Evolutionary conservation across 345 rosid species (phyloP), one percentile per base, ranked within the genome.

Genomic region (Hirschfeldia incana): DNA sequence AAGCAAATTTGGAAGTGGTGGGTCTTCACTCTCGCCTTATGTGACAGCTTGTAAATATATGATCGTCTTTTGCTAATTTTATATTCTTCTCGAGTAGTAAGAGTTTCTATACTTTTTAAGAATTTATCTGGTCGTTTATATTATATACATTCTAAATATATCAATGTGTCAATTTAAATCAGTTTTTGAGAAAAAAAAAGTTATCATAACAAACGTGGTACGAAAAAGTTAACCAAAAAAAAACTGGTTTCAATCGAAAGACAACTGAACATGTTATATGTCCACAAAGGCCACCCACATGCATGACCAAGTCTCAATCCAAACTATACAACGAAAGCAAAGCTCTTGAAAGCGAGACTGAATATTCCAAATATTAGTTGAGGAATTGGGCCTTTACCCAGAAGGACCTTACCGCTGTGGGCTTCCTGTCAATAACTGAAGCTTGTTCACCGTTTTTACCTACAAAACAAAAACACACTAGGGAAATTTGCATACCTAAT

Each of bases 1-100:
- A 78, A 78, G 77, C 81, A 78, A 72, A 32, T 16, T 67, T 66
- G 37, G 27, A 49, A 78, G 81, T 78, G 77, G 81, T 78, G 81
- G 81, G 81, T 78, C 73, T 73, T 72, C 73, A 72, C 77, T 78
- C 77, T 66, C 42, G 73, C 73, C 73, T 72, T 4, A 3, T 67
- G 30, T 72, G 73, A 78, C 82, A 78, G 61, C 72, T 65, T 65
- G 15, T 1, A 33, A 6, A 30, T 42, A 11, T 29, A 9, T 51
- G n/a, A 51, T 68, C 11, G 28, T 62, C 1, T 76, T 76, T 60
- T 76, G n/a, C 6, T 7, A 3, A 28, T 28, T 46, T 2, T 21
- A 17, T 7, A 1, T 34, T 51, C 3, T 61, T 28, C 21, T 17
- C 11, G 7, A 4, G 39, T 15, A 11, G 55, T 7, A 58, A 55